Conservation (phyloP, 768 basidiomycete genomes). For the Cyathus striatus region DNA sequence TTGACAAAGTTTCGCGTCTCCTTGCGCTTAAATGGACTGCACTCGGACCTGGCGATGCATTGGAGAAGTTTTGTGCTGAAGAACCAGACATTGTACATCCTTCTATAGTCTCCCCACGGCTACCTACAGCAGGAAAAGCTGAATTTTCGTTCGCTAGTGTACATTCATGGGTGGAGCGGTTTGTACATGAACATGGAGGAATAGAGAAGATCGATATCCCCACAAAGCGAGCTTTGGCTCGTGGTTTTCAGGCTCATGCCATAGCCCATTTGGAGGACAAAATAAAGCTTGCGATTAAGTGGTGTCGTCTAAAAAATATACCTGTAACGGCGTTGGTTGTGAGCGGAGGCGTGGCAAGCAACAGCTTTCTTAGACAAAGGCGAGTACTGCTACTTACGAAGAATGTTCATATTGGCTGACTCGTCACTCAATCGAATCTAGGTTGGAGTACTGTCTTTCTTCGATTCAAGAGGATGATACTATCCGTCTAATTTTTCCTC, state of each 20-base stretch:
- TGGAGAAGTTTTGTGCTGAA: conserved; percentile 64
- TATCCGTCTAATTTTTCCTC: conserved; percentile 66
- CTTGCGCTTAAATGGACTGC: conserved; percentile 61
- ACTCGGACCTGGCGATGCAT: conserved; percentile 71
- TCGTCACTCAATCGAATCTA: too few relatives aligned
- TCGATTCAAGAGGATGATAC: conserved; percentile 7
- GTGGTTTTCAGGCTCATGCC: conserved; percentile 69
- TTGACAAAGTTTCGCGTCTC: conserved; percentile 78
- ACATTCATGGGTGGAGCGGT: conserved; percentile 65
- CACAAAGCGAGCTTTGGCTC: conserved; percentile 48
- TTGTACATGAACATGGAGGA: conserved; percentile 39
- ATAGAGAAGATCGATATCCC: conserved; percentile 32
- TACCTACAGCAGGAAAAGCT: conserved; percentile 47
- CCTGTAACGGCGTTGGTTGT: conserved; percentile 61
- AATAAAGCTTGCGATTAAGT: conserved; percentile 46
- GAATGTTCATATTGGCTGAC: too few relatives aligned
- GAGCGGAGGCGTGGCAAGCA: conserved; percentile 94
- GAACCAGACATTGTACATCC: conserved; percentile 18
- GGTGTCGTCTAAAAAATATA: conserved; percentile 37
- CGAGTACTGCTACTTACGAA: too few relatives aligned
- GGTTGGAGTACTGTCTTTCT: too few relatives aligned
- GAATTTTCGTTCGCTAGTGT: conserved; percentile 78
- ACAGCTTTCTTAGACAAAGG: conserved; percentile 63
- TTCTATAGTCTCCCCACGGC: conserved; percentile 34
- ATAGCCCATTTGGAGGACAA: conserved; percentile 75